Base-by-base conservation (phyloP, 164 flowering plant species). In the Protea cynaroides region DNA sequence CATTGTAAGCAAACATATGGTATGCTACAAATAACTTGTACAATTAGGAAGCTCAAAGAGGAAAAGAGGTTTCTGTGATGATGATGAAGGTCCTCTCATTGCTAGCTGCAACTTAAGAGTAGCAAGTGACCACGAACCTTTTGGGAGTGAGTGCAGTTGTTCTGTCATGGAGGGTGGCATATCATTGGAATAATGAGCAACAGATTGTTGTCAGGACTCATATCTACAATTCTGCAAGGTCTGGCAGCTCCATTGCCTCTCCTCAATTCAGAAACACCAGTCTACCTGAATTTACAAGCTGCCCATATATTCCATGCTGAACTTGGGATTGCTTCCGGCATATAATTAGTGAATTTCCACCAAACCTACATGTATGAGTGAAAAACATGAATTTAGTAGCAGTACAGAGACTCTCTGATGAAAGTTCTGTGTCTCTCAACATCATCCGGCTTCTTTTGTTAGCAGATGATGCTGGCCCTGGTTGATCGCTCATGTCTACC, bases 231-330 rank as follows among this genome's bases (percentile, higher is more conserved):
- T 49, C 52, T 13, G 21, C 21, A 21, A 19, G 3, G 23, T 44
- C 24, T n/a, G 15, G 24, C 19, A 9, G 25, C 59, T 25, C 0
- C 13, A 0, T 4, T 38, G 36, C 12, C 29, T 61, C 25, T 46
- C 64, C 22, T 78, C 66, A 77, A 58, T 73, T 69, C 37, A 79
- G 62, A 60, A 75, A 75, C 37, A 76, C 71, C 67, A 67, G 24
- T 56, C 82, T 65, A 68, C 73, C 77, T 24, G 81, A 67, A 64
- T 62, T 71, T 49, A 71, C 73, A 60, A 72, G 58, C 36, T 67
- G 74, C 23, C 72, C 58, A 10, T 56, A 66, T 46, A 72, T 52
- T 38, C 80, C 71, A 29, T 59, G 50, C 71, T 73, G 75, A 62
- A 75, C 50, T 21, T 61, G 74, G 34, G 76, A 72, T 56, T 72